Evolutionary conservation across 768 basidiomycete genomes (phyloP).

Genomic region (Obba rivulosa): DNA sequence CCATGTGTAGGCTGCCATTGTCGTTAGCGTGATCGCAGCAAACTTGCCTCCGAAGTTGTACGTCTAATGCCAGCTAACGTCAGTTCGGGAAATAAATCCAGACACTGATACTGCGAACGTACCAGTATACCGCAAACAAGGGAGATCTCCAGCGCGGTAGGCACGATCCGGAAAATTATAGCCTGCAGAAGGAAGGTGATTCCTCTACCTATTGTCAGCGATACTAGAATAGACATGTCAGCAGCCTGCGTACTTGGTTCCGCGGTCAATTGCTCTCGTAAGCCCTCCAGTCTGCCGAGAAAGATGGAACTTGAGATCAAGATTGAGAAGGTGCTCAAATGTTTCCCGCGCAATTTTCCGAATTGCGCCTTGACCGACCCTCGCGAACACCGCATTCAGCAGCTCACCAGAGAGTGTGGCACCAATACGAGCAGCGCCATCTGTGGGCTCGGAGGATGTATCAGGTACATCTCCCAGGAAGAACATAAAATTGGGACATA

Average conservation of each 20-base stretch:
- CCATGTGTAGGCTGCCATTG: slow-evolving; percentile 92
- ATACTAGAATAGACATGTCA: not conserved
- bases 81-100: not conserved
- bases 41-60: slow-evolving; percentile 99
- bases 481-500: slow-evolving; percentile 35
- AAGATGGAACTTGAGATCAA: slow-evolving; percentile 91
- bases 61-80: slow-evolving; percentile 69
- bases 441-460: slow-evolving; percentile 34
- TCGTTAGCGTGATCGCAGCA: slow-evolving; percentile 80
- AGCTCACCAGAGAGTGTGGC: slow-evolving; percentile 89
- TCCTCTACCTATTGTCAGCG: slow-evolving; percentile 50
- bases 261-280: slow-evolving; percentile 93
- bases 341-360: slow-evolving; percentile 94
- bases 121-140: slow-evolving; percentile 98
- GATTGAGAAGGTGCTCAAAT: slow-evolving; percentile 86
- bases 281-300: slow-evolving; percentile 93
- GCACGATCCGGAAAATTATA: slow-evolving; percentile 90
- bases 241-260: slow-evolving; percentile 71
- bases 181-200: slow-evolving; percentile 94
- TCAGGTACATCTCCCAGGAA: not conserved
- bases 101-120: slow-evolving; percentile 27
- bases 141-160: slow-evolving; percentile 92
- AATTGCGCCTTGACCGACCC: slow-evolving; percentile 90
- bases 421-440: slow-evolving; percentile 85
- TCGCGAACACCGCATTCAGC: slow-evolving; percentile 93